Conservation (phyloP, 306 rosid genomes). For the Spatholobus suberectus region DNA sequence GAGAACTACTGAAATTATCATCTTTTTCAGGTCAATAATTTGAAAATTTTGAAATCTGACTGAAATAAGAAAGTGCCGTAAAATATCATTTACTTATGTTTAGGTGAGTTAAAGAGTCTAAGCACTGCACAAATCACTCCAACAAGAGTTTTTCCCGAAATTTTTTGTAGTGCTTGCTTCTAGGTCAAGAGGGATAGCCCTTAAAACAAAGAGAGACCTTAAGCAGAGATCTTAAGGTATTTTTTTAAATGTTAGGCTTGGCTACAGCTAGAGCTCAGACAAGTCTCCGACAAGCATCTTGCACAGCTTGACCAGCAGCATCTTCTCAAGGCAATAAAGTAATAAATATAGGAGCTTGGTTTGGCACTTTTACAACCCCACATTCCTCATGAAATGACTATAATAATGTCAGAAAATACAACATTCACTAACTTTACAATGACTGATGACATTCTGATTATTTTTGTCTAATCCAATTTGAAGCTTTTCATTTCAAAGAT, state of each 20-base stretch:
- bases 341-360: background rate
- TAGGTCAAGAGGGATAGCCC: conserved; percentile 1
- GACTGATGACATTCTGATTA: background rate
- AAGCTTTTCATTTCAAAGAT: background rate
- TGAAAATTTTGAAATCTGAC: background rate
- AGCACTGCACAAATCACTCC: background rate
- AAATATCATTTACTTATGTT: background rate
- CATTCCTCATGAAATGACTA: conserved; percentile 5
- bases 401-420: background rate
- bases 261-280: background rate
- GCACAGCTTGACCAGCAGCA: conserved; percentile 13
- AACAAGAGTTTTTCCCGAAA: background rate
- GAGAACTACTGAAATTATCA: conserved; percentile 2
- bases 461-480: conserved; percentile 8
- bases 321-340: conserved; percentile 16
- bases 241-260: conserved; percentile 13
- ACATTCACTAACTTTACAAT: background rate
- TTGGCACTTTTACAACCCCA: background rate
- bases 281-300: background rate
- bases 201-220: background rate
- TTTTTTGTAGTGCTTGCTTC: background rate
- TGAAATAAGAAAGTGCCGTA: background rate
- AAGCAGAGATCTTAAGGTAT: background rate
- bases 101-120: conserved; percentile 1
- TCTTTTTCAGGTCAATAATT: background rate